Percentiles rank a stretch among this genome's conserved stretches.
These are phyloP conservation scores for Plasmodium coatneyi DNA, from an alignment of 169 alveolate species.

Conservation along the genomic window DNA sequence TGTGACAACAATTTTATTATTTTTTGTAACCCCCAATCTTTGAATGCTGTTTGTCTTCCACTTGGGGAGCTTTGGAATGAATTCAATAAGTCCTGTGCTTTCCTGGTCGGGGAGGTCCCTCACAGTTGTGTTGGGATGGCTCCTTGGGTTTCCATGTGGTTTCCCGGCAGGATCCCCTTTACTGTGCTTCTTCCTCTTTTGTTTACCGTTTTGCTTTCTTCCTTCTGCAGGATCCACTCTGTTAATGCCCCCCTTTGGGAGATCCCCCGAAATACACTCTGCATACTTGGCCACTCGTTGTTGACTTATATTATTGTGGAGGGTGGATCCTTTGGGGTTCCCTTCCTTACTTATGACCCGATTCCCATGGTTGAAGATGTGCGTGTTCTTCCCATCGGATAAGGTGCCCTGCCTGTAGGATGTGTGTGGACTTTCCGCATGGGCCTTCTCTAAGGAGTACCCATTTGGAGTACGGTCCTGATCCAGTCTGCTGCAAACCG, in stretches of 20 bases:
- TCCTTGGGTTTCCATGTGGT: not conserved
- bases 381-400: not conserved
- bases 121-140: not conserved
- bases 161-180: not conserved
- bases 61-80: slow-evolving; percentile 65
- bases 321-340: not conserved
- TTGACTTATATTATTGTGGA: not conserved
- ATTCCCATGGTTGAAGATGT: not conserved
- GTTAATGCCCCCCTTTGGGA: not conserved
- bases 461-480: not conserved
- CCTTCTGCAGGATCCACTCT: not conserved
- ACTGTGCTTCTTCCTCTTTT: not conserved
- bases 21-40: slow-evolving; percentile 49
- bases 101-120: not conserved
- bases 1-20: slow-evolving; percentile 20
- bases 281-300: not conserved
- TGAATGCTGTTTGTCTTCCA: slow-evolving; percentile 67
- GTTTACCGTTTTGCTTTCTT: not conserved
- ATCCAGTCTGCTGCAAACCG: not conserved
- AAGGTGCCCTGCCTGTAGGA: not conserved
- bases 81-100: slow-evolving; percentile 42
- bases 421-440: not conserved
- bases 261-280: not conserved
- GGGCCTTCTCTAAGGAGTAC: not conserved
- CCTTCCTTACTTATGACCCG: not conserved